Percentiles rank a stretch among this genome's conserved stretches.
These are phyloP conservation scores for Waltiozyma sp. DNA, from an alignment of 1,139 yeast species.

Conservation along the genomic window DNA sequence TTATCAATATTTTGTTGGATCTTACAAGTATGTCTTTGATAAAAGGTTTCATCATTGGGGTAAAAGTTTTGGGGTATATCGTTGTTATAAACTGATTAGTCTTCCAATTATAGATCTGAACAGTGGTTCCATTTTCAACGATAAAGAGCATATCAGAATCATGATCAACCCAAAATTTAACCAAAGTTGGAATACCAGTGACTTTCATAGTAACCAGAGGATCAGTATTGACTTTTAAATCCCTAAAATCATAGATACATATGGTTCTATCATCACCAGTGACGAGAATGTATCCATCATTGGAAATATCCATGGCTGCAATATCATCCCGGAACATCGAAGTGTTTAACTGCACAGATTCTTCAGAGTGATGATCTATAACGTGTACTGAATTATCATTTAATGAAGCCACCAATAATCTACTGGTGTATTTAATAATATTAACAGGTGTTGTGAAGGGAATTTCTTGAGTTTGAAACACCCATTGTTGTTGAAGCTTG, in stretches of 20 bases:
- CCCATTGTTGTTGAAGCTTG: constrained; percentile 16
- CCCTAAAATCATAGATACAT: constrained; percentile 20
- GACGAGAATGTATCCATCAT: constrained; percentile 21
- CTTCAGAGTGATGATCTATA: constrained; percentile 13
- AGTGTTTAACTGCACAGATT: constrained; percentile 4
- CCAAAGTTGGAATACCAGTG: constrained; percentile 19
- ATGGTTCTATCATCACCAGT: constrained; percentile 23
- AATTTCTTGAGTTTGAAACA: constrained; percentile 11
- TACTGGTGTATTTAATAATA: constrained; percentile 12
- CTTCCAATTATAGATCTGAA: constrained; percentile 25
- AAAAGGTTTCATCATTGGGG: constrained; percentile 11
- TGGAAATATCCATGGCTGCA: constrained; percentile 23
- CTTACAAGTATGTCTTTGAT: constrained; percentile 19
- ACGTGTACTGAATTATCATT: constrained; percentile 11
- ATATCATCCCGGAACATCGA: constrained; percentile 19
- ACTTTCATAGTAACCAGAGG: constrained; percentile 5
- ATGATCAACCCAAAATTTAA: constrained; percentile 23
- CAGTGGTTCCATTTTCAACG: constrained; percentile 22
- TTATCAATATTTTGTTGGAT: constrained; percentile 19
- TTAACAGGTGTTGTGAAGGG: constrained; percentile 7
- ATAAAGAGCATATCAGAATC: constrained; percentile 23
- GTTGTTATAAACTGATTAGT: constrained; percentile 21
- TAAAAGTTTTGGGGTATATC: constrained; percentile 19
- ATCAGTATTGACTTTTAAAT: background rate
- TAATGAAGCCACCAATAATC: constrained; percentile 11